These are phyloP conservation scores for Arthrobotrys entomopaga DNA, from an alignment of 2,329 filamentous ascomycete species.

Conservation along the genomic window DNA sequence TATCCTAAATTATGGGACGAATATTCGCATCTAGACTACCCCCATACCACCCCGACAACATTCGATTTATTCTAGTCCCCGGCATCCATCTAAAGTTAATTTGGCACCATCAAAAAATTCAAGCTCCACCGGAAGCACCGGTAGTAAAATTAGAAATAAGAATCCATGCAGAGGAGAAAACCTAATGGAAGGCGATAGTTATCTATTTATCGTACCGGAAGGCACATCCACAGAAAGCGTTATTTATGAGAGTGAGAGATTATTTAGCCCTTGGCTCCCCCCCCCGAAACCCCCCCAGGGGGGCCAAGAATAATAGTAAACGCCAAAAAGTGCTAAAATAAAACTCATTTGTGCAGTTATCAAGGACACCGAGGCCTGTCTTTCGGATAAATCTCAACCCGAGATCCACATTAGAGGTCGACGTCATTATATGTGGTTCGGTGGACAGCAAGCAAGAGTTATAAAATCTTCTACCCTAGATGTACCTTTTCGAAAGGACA, in stretches of 20 bases:
- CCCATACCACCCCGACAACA: too few species aligned
- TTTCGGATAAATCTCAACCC: too few species aligned
- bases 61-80: not conserved
- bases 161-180: not conserved
- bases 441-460: not conserved
- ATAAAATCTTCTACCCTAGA: not conserved
- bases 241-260: constrained; percentile 20
- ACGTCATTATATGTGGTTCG: not conserved
- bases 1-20: too few species aligned
- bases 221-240: not conserved
- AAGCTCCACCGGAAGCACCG: not conserved
- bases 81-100: too few species aligned
- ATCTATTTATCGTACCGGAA: constrained; percentile 13
- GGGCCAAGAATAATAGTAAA: too few species aligned
- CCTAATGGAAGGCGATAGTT: not conserved
- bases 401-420: not conserved
- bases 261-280: too few species aligned
- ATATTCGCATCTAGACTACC: too few species aligned
- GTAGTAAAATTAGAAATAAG: not conserved
- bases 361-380: too few species aligned
- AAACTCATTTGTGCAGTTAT: too few species aligned
- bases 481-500: not conserved
- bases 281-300: too few species aligned
- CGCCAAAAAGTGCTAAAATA: not conserved
- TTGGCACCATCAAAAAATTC: too few species aligned